Conservation (phyloP, 352 stramenopile genomes). For the Globisporangium iwayamae region DNA sequence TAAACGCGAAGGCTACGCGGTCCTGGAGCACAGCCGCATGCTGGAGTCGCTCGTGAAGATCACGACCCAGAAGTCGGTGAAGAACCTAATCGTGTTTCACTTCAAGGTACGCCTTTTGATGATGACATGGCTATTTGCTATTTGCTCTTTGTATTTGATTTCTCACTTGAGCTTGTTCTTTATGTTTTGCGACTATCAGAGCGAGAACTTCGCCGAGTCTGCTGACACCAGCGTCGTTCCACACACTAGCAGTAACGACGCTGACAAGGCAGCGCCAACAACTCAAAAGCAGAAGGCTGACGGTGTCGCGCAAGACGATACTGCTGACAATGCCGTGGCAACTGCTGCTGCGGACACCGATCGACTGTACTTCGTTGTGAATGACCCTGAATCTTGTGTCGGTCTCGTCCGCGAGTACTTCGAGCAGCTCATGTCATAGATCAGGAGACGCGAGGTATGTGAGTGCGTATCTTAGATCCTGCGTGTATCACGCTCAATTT, state of each 20-base stretch:
- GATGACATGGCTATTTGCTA: neutral
- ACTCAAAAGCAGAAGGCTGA: neutral
- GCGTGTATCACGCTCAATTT: neutral
- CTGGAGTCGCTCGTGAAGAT: constrained; percentile 58
- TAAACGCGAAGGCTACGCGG: constrained; percentile 37
- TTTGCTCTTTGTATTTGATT: neutral
- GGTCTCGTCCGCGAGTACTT: constrained; percentile 17
- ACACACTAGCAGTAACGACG: neutral
- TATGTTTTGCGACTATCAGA: neutral
- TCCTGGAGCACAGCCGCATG: constrained; percentile 58
- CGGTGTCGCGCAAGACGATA: neutral
- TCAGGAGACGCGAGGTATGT: neutral
- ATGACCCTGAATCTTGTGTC: constrained; percentile 17
- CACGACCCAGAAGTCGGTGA: constrained; percentile 44
- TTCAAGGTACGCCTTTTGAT: constrained; percentile 50
- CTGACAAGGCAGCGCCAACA: neutral
- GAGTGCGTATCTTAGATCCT: neutral
- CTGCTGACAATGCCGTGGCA: neutral
- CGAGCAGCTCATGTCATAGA: constrained; percentile 14
- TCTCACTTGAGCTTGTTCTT: neutral
- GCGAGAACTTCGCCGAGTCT: constrained; percentile 7
- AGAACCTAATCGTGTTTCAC: constrained; percentile 69
- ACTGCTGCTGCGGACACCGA: neutral
- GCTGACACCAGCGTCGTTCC: neutral
- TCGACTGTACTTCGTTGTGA: constrained; percentile 17